Evolutionary conservation across 805 yeast species (phyloP), one percentile per base, ranked within the genome.

Genomic region (Candida arabinofermentans): DNA sequence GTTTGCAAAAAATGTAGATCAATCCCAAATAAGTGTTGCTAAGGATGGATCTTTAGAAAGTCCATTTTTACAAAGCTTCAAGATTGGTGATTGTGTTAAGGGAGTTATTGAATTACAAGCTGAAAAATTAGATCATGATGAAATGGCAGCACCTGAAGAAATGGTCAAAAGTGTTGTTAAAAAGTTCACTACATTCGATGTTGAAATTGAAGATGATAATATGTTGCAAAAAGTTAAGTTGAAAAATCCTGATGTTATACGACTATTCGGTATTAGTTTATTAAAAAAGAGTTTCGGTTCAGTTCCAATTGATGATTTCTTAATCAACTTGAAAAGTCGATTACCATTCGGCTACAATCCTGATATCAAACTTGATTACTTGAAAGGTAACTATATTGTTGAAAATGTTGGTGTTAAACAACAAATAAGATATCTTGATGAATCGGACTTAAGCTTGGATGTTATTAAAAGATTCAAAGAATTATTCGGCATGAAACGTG

Each of bases 281-380:
- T 30, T 57, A 14, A 43, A 49, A 19, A 36, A 23, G 8, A 41
- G 33, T n/a, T 32, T 39, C 6, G 30, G 32, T 3, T 27, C 37
- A 3, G 46, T 47, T 12, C 44, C 44, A 36, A 39, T 49, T 13
- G 75, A 76, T 31, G 87, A 83, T 44, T 77, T 88, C 53, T 53
- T 81, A 44, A 70, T 84, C 37, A 72, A 74, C 39, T 77, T 90
- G 80, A 77, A 79, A 51, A 67, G 80, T 1, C 64, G 72, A 5
- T 68, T 86, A 32, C 90, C 93, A 73, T 77, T 59, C 73, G 78
- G 65, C 35, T 62, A 61, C 39, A 50, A 50, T 21, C 65, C 65
- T 1, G 78, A 74, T 37, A 74, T 82, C 32, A 74, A 81, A 16
- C 66, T 85, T 13, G 82, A 79, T 42, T 44, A 41, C 26, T 35